These are phyloP conservation scores for Emericellopsis cladophorae DNA, from an alignment of 2,329 filamentous ascomycete genomes.

Conservation along the genomic window DNA sequence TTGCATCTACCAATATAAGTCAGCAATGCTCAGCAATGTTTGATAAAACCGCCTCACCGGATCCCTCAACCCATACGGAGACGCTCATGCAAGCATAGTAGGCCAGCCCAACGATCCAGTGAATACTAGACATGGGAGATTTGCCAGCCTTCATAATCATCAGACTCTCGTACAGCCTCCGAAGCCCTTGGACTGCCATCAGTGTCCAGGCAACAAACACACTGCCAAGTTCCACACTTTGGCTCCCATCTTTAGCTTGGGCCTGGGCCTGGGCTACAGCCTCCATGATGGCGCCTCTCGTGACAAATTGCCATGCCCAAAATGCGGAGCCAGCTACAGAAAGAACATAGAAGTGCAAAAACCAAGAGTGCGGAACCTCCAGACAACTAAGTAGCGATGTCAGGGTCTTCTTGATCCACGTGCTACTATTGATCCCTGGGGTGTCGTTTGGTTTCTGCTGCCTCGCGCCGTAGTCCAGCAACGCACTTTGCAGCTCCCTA, in stretches of 20 bases:
- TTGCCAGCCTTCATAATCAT: conserved; percentile 46
- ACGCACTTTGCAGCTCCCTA: conserved; percentile 23
- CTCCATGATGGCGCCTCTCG: conserved; percentile 38
- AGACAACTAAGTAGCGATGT: conserved; percentile 16
- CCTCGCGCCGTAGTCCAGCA: conserved; percentile 40
- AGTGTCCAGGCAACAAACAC: conserved; percentile 56
- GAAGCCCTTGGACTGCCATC: conserved; percentile 61
- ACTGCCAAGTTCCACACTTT: conserved; percentile 44
- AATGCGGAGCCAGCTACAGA: conserved; percentile 59
- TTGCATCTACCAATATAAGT: conserved; percentile 11
- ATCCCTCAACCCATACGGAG: conserved; percentile 75
- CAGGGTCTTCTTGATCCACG: conserved; percentile 10
- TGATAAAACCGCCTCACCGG: conserved; percentile 34
- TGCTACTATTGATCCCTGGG: background rate
- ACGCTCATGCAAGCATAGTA: conserved; percentile 69
- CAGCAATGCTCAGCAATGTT: conserved; percentile 1
- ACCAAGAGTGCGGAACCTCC: conserved; percentile 79
- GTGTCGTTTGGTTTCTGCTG: conserved; percentile 6
- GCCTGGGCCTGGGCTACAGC: conserved; percentile 22
- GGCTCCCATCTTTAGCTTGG: conserved; percentile 2
- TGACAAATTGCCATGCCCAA: conserved; percentile 56
- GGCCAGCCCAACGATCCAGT: conserved; percentile 66
- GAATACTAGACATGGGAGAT: conserved; percentile 73
- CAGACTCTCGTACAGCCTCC: conserved; percentile 67
- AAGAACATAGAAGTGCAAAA: conserved; percentile 72